Base-by-base conservation (phyloP, 2,329 filamentous ascomycete genomes). In the Pseudogymnoascus sp. region DNA sequence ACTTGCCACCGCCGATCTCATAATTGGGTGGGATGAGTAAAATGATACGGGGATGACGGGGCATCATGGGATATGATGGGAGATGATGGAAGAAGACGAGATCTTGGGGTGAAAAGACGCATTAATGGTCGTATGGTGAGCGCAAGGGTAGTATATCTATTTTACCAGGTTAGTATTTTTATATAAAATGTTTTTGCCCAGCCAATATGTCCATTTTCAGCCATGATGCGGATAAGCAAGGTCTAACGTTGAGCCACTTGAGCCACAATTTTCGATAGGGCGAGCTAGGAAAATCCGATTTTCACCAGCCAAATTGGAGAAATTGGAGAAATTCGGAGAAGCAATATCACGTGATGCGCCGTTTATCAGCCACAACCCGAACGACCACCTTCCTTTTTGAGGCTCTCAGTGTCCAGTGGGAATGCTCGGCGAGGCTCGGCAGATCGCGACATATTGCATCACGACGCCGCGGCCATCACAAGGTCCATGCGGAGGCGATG, bases 81-180 rank as follows among this genome's bases (percentile, higher is more conserved):
- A n/a, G 16, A 53, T 53, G 46, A 53, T 53, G 46, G 46, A 53
- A 53, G 46, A 53, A 33, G 46, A 53, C 46, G 46, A 53, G 26
- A 53, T 53, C 46, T 53, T 53, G 46, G 46, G n/a, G n/a, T 16
- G 26, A 53, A 53, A 53, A 33, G 46, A 53, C 46, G 46, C 12
- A 53, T 28, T 53, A 11, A 53, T 53, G 46, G 22, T 10, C 41
- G 41, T 46, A 46, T 46, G 41, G 41, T 46, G 41, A 46, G 41
- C 22, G 26, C 26, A 53, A 53, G 46, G 46, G n/a, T 53, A 16
- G 26, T 53, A 53, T 53, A 31, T 53, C 26, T 53, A 53, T 53
- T 33, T 33, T 12, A 53, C 26, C 28, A 31, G n/a, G 46, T 53
- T n/a, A 53, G 26, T 16, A 53, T 31, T 53, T 53, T 53, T 53